phyloP scores from a whole-genome alignment of 352 stramenopile genomes.

The Thraustotheca clavata region DNA sequence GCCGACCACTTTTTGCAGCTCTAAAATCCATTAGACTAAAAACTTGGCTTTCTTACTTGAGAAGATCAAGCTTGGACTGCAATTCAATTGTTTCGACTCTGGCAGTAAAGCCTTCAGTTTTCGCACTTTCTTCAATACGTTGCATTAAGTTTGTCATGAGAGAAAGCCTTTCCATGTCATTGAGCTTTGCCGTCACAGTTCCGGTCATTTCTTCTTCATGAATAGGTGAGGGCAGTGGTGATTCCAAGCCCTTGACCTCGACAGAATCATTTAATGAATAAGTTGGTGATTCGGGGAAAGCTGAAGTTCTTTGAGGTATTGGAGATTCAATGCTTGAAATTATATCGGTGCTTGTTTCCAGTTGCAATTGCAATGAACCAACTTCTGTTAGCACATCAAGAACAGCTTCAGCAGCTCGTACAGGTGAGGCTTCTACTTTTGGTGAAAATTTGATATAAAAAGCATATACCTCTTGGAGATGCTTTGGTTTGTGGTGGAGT shows the following conservation, averaged over 20 bases:
- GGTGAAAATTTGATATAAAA: too few species aligned
- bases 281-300: neutral
- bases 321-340: neutral
- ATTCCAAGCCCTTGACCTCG: neutral
- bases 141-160: slow-evolving; percentile 38
- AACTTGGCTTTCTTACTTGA: slow-evolving; percentile 32
- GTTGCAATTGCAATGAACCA: too few species aligned
- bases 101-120: slow-evolving; percentile 35
- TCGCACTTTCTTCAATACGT: slow-evolving; percentile 51
- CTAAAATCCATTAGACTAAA: slow-evolving; percentile 22
- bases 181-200: slow-evolving; percentile 2
- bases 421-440: too few species aligned
- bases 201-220: neutral
- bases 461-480: too few species aligned
- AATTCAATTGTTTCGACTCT: slow-evolving; percentile 28
- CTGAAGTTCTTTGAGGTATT: slow-evolving; percentile 10
- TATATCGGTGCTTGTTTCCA: too few species aligned
- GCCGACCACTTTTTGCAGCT: slow-evolving; percentile 52
- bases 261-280: neutral
- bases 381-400: too few species aligned
- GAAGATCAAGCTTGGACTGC: slow-evolving; percentile 59
- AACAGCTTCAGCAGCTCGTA: too few species aligned
- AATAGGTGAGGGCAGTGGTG: neutral
- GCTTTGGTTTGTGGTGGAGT: too few species aligned
- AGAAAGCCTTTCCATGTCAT: slow-evolving; percentile 4